These are phyloP conservation scores for Pythium vanterpoolii DNA, from an alignment of 352 stramenopile species.

Conservation along the genomic window DNA sequence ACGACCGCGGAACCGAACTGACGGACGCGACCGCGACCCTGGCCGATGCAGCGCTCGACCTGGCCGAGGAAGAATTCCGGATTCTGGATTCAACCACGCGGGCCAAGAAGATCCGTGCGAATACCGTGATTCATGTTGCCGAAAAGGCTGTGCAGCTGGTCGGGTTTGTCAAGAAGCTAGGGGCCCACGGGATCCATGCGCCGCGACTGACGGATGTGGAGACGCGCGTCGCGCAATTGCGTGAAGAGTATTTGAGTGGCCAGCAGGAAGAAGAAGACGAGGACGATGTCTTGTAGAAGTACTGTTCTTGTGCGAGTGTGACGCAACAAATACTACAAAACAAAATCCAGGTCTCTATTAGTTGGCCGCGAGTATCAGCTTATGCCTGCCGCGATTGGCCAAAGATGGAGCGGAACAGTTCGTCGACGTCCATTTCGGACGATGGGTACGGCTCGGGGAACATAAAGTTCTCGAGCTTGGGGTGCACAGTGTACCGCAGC, in stretches of 20 bases:
- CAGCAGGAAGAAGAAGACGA: conserved; percentile 81
- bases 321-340: conserved; percentile 1
- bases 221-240: conserved; percentile 35
- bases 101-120: conserved; percentile 78
- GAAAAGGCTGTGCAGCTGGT: conserved; percentile 78
- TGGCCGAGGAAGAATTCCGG: conserved; percentile 79
- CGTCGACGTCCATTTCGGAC: conserved; percentile 76
- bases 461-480: conserved; percentile 90
- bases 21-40: conserved; percentile 57
- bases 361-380: conserved; percentile 12
- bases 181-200: conserved; percentile 52
- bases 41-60: conserved; percentile 63
- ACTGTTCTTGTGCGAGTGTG: not conserved
- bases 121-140: conserved; percentile 60
- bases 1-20: conserved; percentile 57
- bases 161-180: conserved; percentile 83
- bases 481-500: conserved; percentile 81
- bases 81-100: conserved; percentile 58
- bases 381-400: conserved; percentile 50
- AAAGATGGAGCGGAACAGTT: conserved; percentile 86
- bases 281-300: conserved; percentile 76
- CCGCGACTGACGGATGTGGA: conserved; percentile 46
- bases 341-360: conserved; percentile 20
- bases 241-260: conserved; percentile 54
- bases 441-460: conserved; percentile 79